These are phyloP conservation scores for Starmerella etchellsii DNA, from an alignment of 805 yeast genomes.

Conservation along the genomic window DNA sequence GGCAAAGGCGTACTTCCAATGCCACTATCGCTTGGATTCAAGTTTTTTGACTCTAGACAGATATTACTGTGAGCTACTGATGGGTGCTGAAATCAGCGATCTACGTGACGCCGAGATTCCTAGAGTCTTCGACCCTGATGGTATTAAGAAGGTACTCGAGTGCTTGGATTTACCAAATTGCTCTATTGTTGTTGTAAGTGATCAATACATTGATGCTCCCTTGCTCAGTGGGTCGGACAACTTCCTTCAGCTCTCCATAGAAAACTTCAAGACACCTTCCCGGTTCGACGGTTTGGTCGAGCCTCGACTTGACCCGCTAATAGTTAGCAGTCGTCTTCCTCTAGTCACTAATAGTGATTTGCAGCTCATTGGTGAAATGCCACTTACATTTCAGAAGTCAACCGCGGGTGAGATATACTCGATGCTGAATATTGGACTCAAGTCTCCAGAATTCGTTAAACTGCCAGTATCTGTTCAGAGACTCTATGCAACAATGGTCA, in stretches of 20 bases:
- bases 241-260: background rate
- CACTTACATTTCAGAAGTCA: background rate
- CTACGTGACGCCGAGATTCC: background rate
- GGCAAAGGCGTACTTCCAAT: background rate
- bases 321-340: background rate
- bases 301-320: background rate
- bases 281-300: background rate
- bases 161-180: background rate
- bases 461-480: background rate
- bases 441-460: background rate
- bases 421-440: background rate
- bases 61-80: background rate
- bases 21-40: too few relatives aligned
- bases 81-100: background rate
- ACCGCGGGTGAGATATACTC: background rate
- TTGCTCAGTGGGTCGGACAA: background rate
- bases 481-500: background rate
- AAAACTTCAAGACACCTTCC: background rate
- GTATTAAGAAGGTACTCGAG: background rate
- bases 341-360: background rate
- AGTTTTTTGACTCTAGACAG: too few relatives aligned
- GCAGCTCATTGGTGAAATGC: background rate
- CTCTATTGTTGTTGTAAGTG: background rate
- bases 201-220: background rate
- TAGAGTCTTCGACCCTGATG: background rate